Conservation (phyloP, 805 yeast genomes). For the Saccharomycopsis guyanensis region DNA sequence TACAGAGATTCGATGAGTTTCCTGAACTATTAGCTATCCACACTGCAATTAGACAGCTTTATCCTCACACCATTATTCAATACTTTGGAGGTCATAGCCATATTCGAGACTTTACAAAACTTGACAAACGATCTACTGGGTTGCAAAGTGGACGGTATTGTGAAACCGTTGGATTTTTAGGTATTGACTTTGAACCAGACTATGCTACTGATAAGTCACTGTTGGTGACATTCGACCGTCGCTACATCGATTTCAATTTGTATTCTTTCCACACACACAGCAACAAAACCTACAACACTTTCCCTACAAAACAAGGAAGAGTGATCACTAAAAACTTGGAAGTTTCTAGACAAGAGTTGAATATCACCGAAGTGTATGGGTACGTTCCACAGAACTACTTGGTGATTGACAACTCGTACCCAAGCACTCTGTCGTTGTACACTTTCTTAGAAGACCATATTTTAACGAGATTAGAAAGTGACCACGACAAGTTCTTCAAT, state of each 20-base stretch:
- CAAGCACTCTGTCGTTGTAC: constrained; percentile 50
- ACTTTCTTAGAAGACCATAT: constrained; percentile 50
- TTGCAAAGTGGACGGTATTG: constrained; percentile 91
- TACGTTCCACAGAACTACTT: constrained; percentile 59
- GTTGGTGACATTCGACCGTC: constrained; percentile 37
- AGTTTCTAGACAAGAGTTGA: constrained; percentile 38
- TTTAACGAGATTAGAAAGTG: constrained; percentile 38
- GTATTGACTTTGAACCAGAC: constrained; percentile 35
- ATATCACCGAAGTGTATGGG: constrained; percentile 53
- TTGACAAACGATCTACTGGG: constrained; percentile 63
- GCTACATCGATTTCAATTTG: constrained; percentile 76
- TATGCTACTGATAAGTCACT: neutral
- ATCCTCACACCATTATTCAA: constrained; percentile 63
- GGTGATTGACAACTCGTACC: constrained; percentile 58
- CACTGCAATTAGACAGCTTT: constrained; percentile 42
- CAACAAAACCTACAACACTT: constrained; percentile 26
- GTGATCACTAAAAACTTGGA: constrained; percentile 38
- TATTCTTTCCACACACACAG: constrained; percentile 66
- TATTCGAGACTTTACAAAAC: constrained; percentile 69
- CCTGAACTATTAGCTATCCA: constrained; percentile 33
- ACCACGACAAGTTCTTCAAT: constrained; percentile 21
- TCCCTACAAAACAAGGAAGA: constrained; percentile 51
- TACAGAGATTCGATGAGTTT: constrained; percentile 31
- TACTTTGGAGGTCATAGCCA: constrained; percentile 95
- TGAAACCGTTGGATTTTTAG: constrained; percentile 87